Evolutionary conservation across 1,284 basidiomycete species (phyloP).

Genomic region (Malassezia nana): DNA sequence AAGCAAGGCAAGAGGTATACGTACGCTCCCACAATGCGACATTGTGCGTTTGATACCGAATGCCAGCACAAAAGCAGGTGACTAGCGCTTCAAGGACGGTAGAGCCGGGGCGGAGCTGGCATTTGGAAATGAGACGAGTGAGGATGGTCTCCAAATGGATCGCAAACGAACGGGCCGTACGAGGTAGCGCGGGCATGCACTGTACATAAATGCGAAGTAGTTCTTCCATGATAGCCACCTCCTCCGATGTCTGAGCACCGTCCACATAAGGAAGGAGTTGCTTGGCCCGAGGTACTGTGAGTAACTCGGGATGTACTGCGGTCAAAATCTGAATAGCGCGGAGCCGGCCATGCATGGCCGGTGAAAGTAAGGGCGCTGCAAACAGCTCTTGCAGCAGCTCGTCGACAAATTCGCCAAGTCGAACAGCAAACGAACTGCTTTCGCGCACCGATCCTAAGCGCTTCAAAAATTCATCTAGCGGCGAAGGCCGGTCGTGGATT

Average conservation of each 20-base stretch:
- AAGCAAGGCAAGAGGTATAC: conserved; percentile 24
- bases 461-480: conserved; percentile 71
- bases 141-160: conserved; percentile 73
- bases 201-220: conserved; percentile 69
- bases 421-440: conserved; percentile 53
- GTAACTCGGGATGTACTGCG: conserved; percentile 65
- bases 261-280: conserved; percentile 77
- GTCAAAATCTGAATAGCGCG: conserved; percentile 72
- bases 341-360: conserved; percentile 50
- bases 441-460: conserved; percentile 37
- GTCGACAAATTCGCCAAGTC: conserved; percentile 68
- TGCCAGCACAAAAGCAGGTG: conserved; percentile 76
- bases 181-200: conserved; percentile 66
- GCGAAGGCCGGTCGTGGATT: conserved; percentile 70
- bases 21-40: conserved; percentile 65
- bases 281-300: conserved; percentile 69
- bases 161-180: conserved; percentile 59
- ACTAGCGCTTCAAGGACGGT: conserved; percentile 63
- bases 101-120: conserved; percentile 24
- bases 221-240: conserved; percentile 54
- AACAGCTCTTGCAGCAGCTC: conserved; percentile 74
- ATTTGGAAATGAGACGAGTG: conserved; percentile 68
- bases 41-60: conserved; percentile 75
- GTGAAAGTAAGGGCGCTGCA: conserved; percentile 61
- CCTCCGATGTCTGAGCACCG: conserved; percentile 66